Base-by-base conservation (phyloP, 768 basidiomycete genomes). In the Lactarius vividus region DNA sequence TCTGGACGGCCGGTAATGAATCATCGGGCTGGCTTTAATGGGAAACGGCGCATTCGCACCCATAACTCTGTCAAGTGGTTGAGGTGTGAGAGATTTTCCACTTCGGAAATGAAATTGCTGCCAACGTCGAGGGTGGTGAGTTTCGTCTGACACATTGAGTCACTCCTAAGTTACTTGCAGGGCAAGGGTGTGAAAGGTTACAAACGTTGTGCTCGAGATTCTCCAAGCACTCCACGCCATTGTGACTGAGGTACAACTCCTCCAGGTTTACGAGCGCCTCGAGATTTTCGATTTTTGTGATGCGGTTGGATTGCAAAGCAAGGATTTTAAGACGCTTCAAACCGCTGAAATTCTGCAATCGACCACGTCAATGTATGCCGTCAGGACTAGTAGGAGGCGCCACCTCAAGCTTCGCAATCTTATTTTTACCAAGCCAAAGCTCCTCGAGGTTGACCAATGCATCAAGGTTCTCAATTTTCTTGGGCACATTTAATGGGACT, bases 371-470 rank as follows among this genome's bases (percentile, higher is more conserved):
- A 58, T 58, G 46, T 28, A 46, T 7, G 31, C n/a, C 29, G 16
- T 49, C 13, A n/a, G 23, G 26, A 28, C 61, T 26, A 33, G 33
- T 35, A 53, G 35, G 46, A 18, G n/a, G 13, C 60, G 73, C 49
- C 69, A 92, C 93, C 83, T 96, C 91, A 4, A 99, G 83, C 74
- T 85, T 88, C 7, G 87, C 75, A 64, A 99, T 93, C 79, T 98
- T 99, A 75, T 99, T 99, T 83, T 99, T 99, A 9, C 97, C 97
- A 3, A 98, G 78, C 94, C 96, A 98, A 3, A 99, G 80, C 72
- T 98, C 95, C 70, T 95, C 92, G 11, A 99, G 79, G 69, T 89
- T 91, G 1, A 88, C 84, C 44, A 97, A 79, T 1, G 84, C 80
- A 13, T 92, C 92, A 4, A 98, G 76, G 46, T 89, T 88, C 74